Evolutionary conservation across 2,329 filamentous ascomycete species (phyloP).

Genomic region (Plectosphaerella cucumerina): DNA sequence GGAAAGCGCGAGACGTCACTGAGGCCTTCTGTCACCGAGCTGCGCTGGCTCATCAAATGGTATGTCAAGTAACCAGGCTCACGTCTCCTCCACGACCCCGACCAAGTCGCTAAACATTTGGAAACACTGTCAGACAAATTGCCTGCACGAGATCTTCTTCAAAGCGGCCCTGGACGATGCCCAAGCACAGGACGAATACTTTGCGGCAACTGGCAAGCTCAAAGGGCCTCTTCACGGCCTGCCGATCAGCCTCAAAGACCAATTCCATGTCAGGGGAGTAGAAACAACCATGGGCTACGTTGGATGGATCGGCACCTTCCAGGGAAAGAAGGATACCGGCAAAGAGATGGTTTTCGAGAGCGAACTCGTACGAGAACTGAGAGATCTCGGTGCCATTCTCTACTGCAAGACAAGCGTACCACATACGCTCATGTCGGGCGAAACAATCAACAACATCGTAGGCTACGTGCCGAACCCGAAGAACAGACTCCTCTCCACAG

Average conservation of each 20-base stretch:
- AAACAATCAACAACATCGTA: conserved; percentile 10
- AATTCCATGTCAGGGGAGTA: conserved; percentile 55
- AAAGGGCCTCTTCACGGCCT: conserved; percentile 63
- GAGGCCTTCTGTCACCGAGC: conserved; percentile 8
- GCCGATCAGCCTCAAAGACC: conserved; percentile 66
- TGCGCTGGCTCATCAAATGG: conserved; percentile 52
- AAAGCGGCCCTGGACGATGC: conserved; percentile 46
- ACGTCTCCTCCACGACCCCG: neutral
- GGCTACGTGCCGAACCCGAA: conserved; percentile 9
- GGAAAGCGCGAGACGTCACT: no score
- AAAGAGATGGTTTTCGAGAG: conserved; percentile 1
- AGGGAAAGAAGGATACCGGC: neutral
- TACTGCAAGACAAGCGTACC: neutral
- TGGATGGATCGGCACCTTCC: no score
- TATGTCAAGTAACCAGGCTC: no score
- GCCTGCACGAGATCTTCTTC: conserved; percentile 52
- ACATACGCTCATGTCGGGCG: conserved; percentile 7
- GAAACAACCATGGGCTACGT: conserved; percentile 39
- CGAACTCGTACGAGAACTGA: neutral
- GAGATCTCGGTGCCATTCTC: neutral
- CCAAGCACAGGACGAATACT: conserved; percentile 41
- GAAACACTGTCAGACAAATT: conserved; percentile 28
- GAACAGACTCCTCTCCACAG: conserved; percentile 6
- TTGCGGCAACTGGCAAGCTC: conserved; percentile 38
- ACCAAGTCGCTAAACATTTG: neutral